Base-by-base conservation (phyloP, 768 basidiomycete species). In the Sporobolomyces pararoseus region DNA sequence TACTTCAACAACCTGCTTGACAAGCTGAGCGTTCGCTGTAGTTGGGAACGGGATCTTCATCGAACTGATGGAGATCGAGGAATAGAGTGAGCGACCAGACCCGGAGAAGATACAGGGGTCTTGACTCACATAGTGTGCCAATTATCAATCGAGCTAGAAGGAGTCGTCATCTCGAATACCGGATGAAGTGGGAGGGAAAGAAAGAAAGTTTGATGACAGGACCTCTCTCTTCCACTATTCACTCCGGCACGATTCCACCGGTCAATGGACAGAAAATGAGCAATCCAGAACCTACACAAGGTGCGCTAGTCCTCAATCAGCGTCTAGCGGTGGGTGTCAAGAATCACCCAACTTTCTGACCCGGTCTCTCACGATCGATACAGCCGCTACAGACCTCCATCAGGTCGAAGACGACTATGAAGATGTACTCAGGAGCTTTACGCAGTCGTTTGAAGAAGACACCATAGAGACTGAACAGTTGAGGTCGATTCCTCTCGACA, bases 1-100 rank as follows among this genome's bases (percentile, higher is more conserved):
- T 32, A 74, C 72, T 21, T 67, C 58, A 52, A 70, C 49, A 4
- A 74, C 72, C 6, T 49, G 65, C 59, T 70, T 64, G 63, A 74
- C 66, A 49, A 74, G 68, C 3, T 7, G 4, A 1, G 72, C 72
- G 25, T 57, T 37, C 47, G 46, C 65, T 10, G 65, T 2, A 0
- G 68, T 29, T 12, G 68, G 72, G 57, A 74, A 67, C 0, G 72
- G 72, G n/a, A 74, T 52, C 13, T 44, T 23, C 57, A 74, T 47
- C 7, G 72, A 50, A 19, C 72, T 74, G 68, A 34, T 13, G 13
- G 23, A 31, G 25, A 0, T 13, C 16, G 47, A 13, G 34, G 17
- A 5, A 27, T 25, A 54, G 32, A 55, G 53, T 49, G 23, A 39
- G 34, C 0, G 29, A 12, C 12, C 52, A 39, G 21, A n/a, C n/a